Conservation (phyloP, 305 asterid genomes). For the Caryopteris hybrid region DNA sequence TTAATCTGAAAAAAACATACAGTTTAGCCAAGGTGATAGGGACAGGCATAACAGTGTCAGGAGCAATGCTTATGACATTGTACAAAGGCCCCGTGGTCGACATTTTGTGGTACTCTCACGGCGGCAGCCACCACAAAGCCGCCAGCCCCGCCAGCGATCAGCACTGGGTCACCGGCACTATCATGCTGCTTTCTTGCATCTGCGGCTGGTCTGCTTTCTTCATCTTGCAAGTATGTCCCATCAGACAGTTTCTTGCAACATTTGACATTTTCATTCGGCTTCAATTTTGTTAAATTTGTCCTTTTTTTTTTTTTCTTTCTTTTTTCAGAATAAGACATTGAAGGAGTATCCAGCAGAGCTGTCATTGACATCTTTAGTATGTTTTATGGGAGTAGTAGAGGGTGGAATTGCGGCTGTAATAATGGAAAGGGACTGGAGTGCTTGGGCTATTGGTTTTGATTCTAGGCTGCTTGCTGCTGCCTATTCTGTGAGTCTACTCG, state of each 20-base stretch:
- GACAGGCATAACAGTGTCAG: conserved; percentile 64
- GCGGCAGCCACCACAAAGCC: conserved; percentile 33
- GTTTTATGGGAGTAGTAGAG: conserved; percentile 63
- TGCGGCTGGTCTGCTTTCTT: conserved; percentile 85
- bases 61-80: conserved; percentile 91
- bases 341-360: conserved; percentile 85
- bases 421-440: conserved; percentile 61
- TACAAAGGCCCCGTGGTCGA: conserved; percentile 76
- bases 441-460: conserved; percentile 86
- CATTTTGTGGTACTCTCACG: conserved; percentile 46
- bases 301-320: too few species aligned
- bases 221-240: conserved; percentile 54
- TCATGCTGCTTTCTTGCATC: conserved; percentile 51
- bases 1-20: conserved; percentile 49
- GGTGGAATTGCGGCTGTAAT: conserved; percentile 68
- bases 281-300: too few species aligned
- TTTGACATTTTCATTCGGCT: too few species aligned
- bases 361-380: conserved; percentile 57
- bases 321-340: conserved; percentile 74
- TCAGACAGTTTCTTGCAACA: too few species aligned
- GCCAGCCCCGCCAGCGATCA: conserved; percentile 26
- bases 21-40: conserved; percentile 83
- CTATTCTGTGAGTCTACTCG: conserved; percentile 60
- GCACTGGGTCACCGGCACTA: conserved; percentile 74
- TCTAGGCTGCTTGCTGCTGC: conserved; percentile 83